Evolutionary conservation across 139 green algal species (phyloP).

Genomic region (Desmodesmus armatus): DNA sequence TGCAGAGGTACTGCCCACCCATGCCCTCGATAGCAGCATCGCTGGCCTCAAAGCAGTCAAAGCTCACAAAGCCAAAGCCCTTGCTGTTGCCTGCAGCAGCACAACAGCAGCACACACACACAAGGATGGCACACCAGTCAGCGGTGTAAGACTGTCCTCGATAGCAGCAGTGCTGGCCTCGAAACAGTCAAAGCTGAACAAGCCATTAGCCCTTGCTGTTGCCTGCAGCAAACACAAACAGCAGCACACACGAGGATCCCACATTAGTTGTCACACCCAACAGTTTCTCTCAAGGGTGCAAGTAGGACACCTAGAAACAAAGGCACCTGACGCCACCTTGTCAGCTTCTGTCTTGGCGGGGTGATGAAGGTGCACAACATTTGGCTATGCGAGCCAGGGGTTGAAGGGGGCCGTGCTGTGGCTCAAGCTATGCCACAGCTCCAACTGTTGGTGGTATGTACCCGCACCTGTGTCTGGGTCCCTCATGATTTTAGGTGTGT

Average conservation of each 20-base stretch:
- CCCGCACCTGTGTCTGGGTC: conserved; percentile 97
- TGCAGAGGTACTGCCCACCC: conserved; percentile 96
- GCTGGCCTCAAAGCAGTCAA: conserved; percentile 93
- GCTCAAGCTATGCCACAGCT: too few species aligned
- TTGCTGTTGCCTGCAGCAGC: conserved; percentile 44
- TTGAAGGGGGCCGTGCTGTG: too few species aligned
- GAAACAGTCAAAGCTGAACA: conserved; percentile 95
- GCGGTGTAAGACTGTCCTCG: conserved; percentile 87
- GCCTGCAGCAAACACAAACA: too few species aligned
- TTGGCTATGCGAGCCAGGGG: too few species aligned
- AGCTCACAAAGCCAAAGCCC: conserved; percentile 98
- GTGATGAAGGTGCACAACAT: too few species aligned
- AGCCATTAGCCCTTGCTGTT: conserved; percentile 92
- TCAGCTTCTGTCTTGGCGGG: too few species aligned
- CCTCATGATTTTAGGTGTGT: conserved; percentile 96
- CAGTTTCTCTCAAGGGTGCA: too few species aligned
- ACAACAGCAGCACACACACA: background rate
- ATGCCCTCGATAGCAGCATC: conserved; percentile 97
- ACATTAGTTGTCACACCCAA: too few species aligned
- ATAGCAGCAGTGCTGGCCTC: conserved; percentile 92
- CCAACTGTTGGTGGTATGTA: too few species aligned
- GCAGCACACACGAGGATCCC: too few species aligned
- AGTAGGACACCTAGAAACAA: too few species aligned
- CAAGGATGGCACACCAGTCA: background rate
- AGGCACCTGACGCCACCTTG: too few species aligned